Base-by-base conservation (phyloP, 202 grass and related monocot genomes). In the Carex sylvatica region DNA sequence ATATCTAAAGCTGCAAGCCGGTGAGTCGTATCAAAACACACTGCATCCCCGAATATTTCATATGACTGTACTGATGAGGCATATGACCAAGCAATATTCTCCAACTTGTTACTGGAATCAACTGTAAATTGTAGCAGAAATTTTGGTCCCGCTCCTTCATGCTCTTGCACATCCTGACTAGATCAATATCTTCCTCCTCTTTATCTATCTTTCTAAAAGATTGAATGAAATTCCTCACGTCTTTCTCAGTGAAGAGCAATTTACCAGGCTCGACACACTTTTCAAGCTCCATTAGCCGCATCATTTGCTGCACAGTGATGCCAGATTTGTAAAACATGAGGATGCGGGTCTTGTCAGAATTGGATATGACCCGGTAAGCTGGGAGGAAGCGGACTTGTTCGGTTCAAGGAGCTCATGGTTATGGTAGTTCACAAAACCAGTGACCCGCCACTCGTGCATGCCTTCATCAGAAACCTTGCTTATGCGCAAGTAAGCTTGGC, bases 231-330 rank as follows among this genome's bases (percentile, higher is more conserved):
- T 93, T 93, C 19, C 89, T 89, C 53, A 90, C 91, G 84, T 97
- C 91, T 84, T 97, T 97, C 49, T 97, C 89, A 0, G 91, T 93
- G 58, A 93, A 97, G 20, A 81, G 87, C 42, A 97, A 88, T 31
- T 68, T 84, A 16, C 93, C 91, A 0, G 91, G 89, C 85, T 91
- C 78, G 1, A 93, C 23, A 72, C 87, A 44, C 79, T 84, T 93
- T 66, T 97, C 91, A n/a, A 93, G 82, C 87, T 90, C 93, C 89
- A 97, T 69, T 68, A 93, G 63, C 80, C 73, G 89, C 86, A 93
- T 85, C 91, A 93, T 93, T 84, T 93, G 89, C 63, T 86, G 89
- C 67, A 90, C 87, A 22, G 93, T 83, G 71, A 97, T 93, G 20
- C 93, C 91, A 22, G 87, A 84, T 62, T 90, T 93, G 12, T 85